These are phyloP conservation scores for Citrullus mucosospermus DNA, from an alignment of 306 rosid genomes.

Conservation along the genomic window DNA sequence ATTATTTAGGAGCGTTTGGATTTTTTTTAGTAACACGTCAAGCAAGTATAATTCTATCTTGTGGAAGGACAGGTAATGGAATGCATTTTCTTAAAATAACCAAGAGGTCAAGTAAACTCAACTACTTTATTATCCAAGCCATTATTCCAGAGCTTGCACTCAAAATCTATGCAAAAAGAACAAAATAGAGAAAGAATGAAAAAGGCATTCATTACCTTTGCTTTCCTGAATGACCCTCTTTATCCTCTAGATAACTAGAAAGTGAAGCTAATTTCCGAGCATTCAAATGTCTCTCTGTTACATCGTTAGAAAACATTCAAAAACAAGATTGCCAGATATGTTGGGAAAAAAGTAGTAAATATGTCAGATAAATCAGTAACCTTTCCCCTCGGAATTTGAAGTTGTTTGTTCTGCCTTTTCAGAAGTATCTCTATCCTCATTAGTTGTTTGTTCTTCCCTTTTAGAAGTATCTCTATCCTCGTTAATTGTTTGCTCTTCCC, in stretches of 20 bases:
- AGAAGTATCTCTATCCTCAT: constrained; percentile 16
- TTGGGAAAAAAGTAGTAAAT: constrained; percentile 5
- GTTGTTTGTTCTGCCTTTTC: constrained; percentile 27
- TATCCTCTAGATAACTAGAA: constrained; percentile 33
- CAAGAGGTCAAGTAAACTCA: neutral
- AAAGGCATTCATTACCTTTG: constrained; percentile 42
- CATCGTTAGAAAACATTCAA: constrained; percentile 9
- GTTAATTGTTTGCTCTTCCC: neutral
- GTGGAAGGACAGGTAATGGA: no score
- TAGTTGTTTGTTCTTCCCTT: constrained; percentile 23
- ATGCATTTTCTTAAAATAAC: no score
- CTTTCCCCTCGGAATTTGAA: constrained; percentile 40
- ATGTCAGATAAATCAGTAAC: constrained; percentile 18
- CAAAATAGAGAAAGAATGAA: neutral
- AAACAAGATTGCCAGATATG: constrained; percentile 9
- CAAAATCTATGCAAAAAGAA: neutral
- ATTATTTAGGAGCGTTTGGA: no score
- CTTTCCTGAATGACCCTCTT: constrained; percentile 56
- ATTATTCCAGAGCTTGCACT: neutral
- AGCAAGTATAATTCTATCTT: no score
- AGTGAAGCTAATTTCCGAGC: constrained; percentile 33
- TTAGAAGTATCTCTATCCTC: constrained; percentile 14
- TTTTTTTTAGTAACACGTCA: no score
- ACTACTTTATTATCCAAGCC: neutral
- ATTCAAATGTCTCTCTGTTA: constrained; percentile 35